Conservation (phyloP, 1,284 basidiomycete species). For the Kalmanozyma brasiliensis region DNA sequence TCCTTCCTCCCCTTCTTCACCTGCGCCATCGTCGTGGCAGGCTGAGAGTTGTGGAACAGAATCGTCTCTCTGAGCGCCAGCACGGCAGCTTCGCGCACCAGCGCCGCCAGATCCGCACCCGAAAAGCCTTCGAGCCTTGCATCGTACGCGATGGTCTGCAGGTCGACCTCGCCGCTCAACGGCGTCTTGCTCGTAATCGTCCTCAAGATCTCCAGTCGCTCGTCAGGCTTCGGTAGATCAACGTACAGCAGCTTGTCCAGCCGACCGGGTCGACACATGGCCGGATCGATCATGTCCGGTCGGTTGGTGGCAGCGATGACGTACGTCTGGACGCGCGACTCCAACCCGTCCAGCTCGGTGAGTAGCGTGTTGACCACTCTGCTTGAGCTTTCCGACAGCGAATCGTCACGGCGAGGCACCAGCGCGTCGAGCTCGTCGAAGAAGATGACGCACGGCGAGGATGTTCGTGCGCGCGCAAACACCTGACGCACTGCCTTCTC, state of each 20-base stretch:
- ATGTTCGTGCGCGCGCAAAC: conserved; percentile 86
- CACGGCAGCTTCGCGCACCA: conserved; percentile 79
- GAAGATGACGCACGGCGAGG: conserved; percentile 89
- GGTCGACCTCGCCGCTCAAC: conserved; percentile 71
- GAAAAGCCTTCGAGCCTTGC: conserved; percentile 59
- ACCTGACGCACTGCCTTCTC: conserved; percentile 94
- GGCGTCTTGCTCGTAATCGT: conserved; percentile 78
- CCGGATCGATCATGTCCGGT: conserved; percentile 99
- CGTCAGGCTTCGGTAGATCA: conserved; percentile 81
- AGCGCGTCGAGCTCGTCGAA: conserved; percentile 97
- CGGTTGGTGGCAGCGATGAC: conserved; percentile 97
- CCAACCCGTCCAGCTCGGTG: conserved; percentile 94
- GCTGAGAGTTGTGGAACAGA: conserved; percentile 32
- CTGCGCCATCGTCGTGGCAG: neutral
- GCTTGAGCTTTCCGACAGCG: conserved; percentile 88
- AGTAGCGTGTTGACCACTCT: conserved; percentile 97
- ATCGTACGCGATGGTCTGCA: conserved; percentile 53
- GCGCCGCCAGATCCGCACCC: conserved; percentile 65
- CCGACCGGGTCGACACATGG: conserved; percentile 95
- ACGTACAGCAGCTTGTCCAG: conserved; percentile 97
- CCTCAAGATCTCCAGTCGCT: conserved; percentile 81
- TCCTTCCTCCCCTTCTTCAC: conserved; percentile 15
- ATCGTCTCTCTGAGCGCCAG: conserved; percentile 76
- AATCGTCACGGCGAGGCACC: conserved; percentile 91
- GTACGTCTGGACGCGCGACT: conserved; percentile 85